Evolutionary conservation across 768 basidiomycete genomes (phyloP).

Genomic region (Sporobolomyces roseus): DNA sequence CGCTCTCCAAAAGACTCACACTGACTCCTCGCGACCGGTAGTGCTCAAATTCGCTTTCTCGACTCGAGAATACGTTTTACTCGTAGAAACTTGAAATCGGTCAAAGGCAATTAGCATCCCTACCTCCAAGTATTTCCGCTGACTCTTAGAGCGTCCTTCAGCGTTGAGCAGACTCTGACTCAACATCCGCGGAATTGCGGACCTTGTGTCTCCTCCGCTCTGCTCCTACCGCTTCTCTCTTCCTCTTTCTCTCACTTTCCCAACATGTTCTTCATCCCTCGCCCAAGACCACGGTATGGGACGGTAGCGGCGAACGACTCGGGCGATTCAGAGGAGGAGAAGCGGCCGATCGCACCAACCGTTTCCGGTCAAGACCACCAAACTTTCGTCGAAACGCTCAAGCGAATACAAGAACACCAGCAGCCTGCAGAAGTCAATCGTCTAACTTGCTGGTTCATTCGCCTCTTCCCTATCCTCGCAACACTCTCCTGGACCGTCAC

Average conservation of each 20-base stretch:
- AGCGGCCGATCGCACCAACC: no score
- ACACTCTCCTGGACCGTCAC: conserved; percentile 1
- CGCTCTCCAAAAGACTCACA: no score
- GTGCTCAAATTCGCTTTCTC: conserved; percentile 54
- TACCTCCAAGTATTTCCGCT: no score
- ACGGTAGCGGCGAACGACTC: background rate
- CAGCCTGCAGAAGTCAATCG: background rate
- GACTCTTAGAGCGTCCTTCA: no score
- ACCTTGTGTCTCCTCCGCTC: no score
- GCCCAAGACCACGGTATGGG: background rate
- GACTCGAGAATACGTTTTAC: conserved; percentile 48
- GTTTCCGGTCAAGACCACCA: background rate
- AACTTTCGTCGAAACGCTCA: background rate
- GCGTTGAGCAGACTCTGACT: no score
- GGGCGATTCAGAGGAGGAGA: background rate
- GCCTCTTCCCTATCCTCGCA: background rate
- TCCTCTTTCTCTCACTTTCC: background rate
- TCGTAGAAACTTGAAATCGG: conserved; percentile 29
- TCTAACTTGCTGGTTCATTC: background rate
- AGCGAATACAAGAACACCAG: background rate
- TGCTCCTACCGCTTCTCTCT: no score
- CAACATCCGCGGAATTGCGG: no score
- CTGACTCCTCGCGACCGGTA: no score
- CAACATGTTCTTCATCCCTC: background rate
- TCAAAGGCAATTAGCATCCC: no score